Evolutionary conservation across 2,329 filamentous ascomycete genomes (phyloP).

Genomic region (Scopulariopsis brevicaulis): DNA sequence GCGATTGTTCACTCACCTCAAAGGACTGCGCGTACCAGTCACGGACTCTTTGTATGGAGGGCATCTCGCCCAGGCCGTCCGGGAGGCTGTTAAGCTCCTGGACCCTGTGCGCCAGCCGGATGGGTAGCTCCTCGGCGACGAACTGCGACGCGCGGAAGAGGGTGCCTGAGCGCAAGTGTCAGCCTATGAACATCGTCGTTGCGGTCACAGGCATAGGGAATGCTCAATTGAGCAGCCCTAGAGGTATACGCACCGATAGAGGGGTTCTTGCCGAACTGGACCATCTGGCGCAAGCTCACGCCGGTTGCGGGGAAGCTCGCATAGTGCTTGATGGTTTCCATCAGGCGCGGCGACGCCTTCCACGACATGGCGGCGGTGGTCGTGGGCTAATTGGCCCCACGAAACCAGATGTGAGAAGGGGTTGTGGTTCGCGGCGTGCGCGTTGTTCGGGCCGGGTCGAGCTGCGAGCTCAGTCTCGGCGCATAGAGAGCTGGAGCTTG

Average conservation of each 20-base stretch:
- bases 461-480: not conserved
- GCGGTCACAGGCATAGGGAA: not conserved
- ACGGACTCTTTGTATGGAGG: conserved; percentile 85
- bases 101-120: conserved; percentile 89
- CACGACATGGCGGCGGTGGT: conserved; percentile 64
- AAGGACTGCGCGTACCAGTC: conserved; percentile 99
- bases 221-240: not conserved
- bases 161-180: conserved; percentile 50
- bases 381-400: not conserved
- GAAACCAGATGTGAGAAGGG: not conserved
- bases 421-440: not conserved
- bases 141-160: conserved; percentile 97
- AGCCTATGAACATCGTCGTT: not conserved
- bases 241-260: conserved; percentile 59
- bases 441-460: not conserved
- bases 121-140: conserved; percentile 93
- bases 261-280: conserved; percentile 91
- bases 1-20: conserved; percentile 50
- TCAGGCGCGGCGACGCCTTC: conserved; percentile 81
- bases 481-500: not conserved
- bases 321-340: conserved; percentile 97
- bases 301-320: conserved; percentile 94
- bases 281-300: conserved; percentile 95
- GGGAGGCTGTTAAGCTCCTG: conserved; percentile 87
- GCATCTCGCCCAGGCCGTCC: conserved; percentile 96